These are phyloP conservation scores for Boeremia exigua DNA, from an alignment of 2,329 filamentous ascomycete species.

Conservation along the genomic window DNA sequence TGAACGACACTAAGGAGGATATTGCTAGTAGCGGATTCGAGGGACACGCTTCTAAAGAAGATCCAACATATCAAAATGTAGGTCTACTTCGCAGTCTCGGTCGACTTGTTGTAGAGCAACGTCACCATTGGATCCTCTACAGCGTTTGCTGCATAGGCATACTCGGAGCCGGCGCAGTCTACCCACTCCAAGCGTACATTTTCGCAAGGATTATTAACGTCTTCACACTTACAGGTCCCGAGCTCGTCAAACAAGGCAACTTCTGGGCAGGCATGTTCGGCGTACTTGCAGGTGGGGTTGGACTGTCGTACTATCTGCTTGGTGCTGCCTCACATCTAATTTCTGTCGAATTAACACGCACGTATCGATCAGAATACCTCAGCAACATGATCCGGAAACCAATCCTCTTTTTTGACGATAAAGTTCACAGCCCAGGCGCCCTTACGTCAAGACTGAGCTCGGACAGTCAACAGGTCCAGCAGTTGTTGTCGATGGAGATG, in stretches of 20 bases:
- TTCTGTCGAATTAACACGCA: constrained; percentile 55
- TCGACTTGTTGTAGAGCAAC: constrained; percentile 43
- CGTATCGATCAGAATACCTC: constrained; percentile 67
- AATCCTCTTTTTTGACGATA: constrained; percentile 65
- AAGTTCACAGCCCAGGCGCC: constrained; percentile 65
- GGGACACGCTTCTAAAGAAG: constrained; percentile 19
- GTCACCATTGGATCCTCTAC: constrained; percentile 45
- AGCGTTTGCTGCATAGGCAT: constrained; percentile 37
- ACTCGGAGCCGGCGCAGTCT: constrained; percentile 42
- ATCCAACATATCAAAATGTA: constrained; percentile 37
- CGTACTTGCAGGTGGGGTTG: constrained; percentile 61
- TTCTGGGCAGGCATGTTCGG: constrained; percentile 74
- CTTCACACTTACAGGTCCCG: constrained; percentile 41
- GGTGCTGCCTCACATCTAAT: constrained; percentile 44
- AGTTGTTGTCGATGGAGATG: constrained; percentile 69
- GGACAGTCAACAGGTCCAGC: constrained; percentile 66
- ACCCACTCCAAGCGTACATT: constrained; percentile 48
- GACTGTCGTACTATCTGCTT: constrained; percentile 61
- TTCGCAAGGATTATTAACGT: constrained; percentile 47
- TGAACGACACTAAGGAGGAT: constrained; percentile 9
- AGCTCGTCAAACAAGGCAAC: constrained; percentile 48
- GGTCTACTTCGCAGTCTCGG: constrained; percentile 44
- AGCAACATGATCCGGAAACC: constrained; percentile 65
- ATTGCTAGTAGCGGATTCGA: constrained; percentile 25
- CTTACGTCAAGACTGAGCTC: constrained; percentile 63